Evolutionary conservation across 208 protist genomes (phyloP).

Genomic region (Trichomonas gallinae): DNA sequence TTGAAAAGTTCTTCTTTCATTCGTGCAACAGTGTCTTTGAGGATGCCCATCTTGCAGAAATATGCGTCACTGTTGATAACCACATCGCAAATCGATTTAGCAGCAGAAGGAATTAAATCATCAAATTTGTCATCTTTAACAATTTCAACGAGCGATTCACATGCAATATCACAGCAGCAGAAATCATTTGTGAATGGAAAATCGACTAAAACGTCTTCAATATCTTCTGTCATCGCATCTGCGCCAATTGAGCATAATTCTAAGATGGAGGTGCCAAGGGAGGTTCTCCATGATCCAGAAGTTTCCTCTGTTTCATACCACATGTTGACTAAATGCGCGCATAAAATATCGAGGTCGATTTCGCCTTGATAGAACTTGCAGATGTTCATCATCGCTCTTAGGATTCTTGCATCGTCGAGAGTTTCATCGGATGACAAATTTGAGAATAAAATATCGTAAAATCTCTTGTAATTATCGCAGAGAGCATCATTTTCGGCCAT

Average conservation of each 20-base stretch:
- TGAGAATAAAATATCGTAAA: neutral
- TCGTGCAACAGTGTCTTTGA: neutral
- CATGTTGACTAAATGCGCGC: neutral
- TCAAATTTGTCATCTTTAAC: neutral
- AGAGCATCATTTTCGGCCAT: neutral
- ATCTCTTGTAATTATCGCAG: neutral
- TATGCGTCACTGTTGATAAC: neutral
- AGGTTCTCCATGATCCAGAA: neutral
- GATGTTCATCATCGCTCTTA: neutral
- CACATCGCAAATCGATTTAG: neutral
- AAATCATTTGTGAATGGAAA: neutral
- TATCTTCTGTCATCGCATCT: neutral
- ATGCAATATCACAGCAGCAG: neutral
- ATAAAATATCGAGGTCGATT: neutral
- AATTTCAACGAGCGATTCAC: neutral
- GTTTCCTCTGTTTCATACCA: neutral
- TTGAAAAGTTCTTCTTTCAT: neutral
- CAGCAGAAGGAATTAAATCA: neutral
- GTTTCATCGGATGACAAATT: neutral
- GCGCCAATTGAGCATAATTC: neutral
- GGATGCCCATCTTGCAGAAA: neutral
- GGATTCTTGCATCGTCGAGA: neutral
- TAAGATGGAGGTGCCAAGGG: neutral
- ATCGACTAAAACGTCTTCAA: neutral
- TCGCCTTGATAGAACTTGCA: neutral